A percentile compares a stretch with the other conserved stretches of the same genome.
phyloP scores from a whole-genome alignment of 164 flowering plant species.

The Stephania cephalantha region DNA sequence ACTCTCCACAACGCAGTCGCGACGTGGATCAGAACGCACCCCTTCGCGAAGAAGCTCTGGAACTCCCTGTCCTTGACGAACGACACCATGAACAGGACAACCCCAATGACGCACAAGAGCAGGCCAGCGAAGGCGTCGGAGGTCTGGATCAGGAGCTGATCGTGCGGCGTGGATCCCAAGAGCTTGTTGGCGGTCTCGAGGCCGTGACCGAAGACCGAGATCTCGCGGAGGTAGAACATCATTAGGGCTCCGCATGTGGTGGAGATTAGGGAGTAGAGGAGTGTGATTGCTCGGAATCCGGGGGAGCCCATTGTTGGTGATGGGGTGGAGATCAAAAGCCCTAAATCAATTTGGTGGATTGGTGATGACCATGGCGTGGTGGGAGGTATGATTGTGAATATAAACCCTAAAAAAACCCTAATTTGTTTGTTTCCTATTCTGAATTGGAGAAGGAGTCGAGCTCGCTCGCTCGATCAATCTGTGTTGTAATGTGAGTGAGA shows the following conservation, averaged over 20 bases:
- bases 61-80: conserved; percentile 62
- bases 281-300: conserved; percentile 45
- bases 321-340: neutral
- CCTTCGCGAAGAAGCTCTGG: conserved; percentile 66
- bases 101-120: conserved; percentile 53
- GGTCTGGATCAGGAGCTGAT: conserved; percentile 55
- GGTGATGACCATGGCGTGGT: neutral
- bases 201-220: conserved; percentile 50
- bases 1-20: conserved; percentile 63
- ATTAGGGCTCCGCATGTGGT: conserved; percentile 46
- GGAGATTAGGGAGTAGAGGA: conserved; percentile 53
- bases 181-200: conserved; percentile 50
- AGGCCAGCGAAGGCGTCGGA: conserved; percentile 70
- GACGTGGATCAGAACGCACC: conserved; percentile 57
- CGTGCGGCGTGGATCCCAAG: conserved; percentile 73
- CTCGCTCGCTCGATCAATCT: too few species aligned
- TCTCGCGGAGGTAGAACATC: conserved; percentile 57
- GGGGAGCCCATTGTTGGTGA: conserved; percentile 33
- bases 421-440: neutral
- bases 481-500: too few species aligned
- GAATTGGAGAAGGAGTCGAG: too few species aligned
- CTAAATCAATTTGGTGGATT: neutral
- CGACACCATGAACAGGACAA: conserved; percentile 62
- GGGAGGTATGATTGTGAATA: too few species aligned
- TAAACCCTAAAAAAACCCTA: conserved; percentile 5